Evolutionary conservation across 371 early-diverging fungal genomes (phyloP).

Genomic region (Lichtheimia corymbifera): DNA sequence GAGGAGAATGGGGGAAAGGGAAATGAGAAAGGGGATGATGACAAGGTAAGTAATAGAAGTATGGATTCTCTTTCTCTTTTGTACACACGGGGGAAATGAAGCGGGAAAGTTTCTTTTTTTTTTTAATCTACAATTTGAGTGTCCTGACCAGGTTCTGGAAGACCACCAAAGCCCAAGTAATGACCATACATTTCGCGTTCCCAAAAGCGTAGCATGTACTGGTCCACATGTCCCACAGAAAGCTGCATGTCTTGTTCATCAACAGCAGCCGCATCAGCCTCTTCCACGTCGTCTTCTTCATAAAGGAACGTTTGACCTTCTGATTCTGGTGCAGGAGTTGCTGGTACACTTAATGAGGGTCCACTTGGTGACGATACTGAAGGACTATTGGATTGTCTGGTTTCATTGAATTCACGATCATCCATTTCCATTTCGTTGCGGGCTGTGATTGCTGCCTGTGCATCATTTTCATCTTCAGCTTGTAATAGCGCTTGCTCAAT

Average conservation of each 20-base stretch:
- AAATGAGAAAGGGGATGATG: constrained; percentile 1
- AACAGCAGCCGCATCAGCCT: constrained; percentile 19
- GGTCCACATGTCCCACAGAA: constrained; percentile 67
- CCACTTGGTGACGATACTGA: not conserved
- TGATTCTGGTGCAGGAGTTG: constrained; percentile 5
- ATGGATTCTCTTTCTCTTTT: not conserved
- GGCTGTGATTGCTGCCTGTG: constrained; percentile 64
- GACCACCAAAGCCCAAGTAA: constrained; percentile 64
- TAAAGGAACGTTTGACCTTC: not conserved
- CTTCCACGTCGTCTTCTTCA: constrained; percentile 13
- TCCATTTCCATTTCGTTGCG: constrained; percentile 70
- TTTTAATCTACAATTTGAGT: not conserved
- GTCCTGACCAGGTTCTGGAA: constrained; percentile 21
- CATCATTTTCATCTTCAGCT: constrained; percentile 77
- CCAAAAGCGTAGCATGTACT: constrained; percentile 71
- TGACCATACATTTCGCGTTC: constrained; percentile 59
- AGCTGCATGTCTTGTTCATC: constrained; percentile 38
- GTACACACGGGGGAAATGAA: not conserved
- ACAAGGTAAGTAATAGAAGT: not conserved
- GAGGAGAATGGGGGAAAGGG: not conserved
- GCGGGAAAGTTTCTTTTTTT: not conserved
- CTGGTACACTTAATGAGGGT: constrained; percentile 1
- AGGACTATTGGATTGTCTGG: constrained; percentile 21
- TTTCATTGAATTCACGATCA: constrained; percentile 64
- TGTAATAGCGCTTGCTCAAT: constrained; percentile 67